These are phyloP conservation scores for Trametes cinnabarina DNA, from an alignment of 768 basidiomycete species.

Conservation along the genomic window DNA sequence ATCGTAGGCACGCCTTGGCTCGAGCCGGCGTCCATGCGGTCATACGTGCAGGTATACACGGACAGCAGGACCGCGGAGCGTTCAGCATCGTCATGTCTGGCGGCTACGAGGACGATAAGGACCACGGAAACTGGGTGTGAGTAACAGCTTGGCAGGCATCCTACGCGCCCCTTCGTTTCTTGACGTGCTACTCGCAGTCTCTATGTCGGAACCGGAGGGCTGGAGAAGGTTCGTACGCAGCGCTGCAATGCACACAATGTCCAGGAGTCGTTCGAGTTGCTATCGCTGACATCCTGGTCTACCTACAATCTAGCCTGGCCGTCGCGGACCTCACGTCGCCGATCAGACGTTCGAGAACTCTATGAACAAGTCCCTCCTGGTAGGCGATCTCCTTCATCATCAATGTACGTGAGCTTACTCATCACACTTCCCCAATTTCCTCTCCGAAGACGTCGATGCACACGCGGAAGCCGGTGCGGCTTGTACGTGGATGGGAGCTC, in stretches of 20 bases:
- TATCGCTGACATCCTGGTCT: background rate
- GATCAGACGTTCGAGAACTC: constrained; percentile 16
- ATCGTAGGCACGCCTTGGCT: background rate
- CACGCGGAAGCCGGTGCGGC: constrained; percentile 13
- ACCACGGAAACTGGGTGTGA: constrained; percentile 16
- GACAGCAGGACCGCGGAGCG: constrained; percentile 9
- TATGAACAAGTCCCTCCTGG: constrained; percentile 10
- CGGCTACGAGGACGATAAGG: constrained; percentile 19
- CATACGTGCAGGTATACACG: constrained; percentile 14
- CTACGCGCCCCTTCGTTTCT: too few species aligned
- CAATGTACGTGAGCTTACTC: background rate
- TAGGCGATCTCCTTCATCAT: background rate
- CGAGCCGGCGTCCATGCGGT: constrained; percentile 8
- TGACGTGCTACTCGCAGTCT: background rate
- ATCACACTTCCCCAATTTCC: background rate
- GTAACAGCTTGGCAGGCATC: too few species aligned
- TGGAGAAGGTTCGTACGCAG: background rate
- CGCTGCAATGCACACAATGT: background rate
- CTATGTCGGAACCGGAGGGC: constrained; percentile 16
- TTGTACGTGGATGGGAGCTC: constrained; percentile 8
- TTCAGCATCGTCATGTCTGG: constrained; percentile 18
- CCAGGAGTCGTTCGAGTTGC: background rate
- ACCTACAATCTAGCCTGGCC: background rate
- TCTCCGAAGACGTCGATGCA: constrained; percentile 6
- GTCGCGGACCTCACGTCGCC: constrained; percentile 2